Conservation (phyloP, 2,329 filamentous ascomycete species). For the Sporothrix brasiliensis region DNA sequence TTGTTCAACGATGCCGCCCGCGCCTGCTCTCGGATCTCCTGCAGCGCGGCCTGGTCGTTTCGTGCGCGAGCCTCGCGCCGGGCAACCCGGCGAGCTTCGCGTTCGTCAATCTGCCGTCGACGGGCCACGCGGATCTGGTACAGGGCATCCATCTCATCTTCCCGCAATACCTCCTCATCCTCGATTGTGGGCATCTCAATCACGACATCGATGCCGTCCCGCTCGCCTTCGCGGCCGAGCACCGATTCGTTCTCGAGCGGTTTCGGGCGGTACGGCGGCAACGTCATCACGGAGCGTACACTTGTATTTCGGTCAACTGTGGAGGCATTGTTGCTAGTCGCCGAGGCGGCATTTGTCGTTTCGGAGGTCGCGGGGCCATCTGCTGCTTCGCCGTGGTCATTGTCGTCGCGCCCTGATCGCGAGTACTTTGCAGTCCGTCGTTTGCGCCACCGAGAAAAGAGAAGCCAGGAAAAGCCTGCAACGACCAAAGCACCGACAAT, state of each 20-base stretch:
- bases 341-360: neutral
- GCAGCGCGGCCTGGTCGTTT: conserved; percentile 70
- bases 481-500: conserved; percentile 10
- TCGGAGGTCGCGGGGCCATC: conserved; percentile 32
- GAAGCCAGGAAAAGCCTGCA: conserved; percentile 15
- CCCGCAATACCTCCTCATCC: conserved; percentile 75
- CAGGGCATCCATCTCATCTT: conserved; percentile 88
- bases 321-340: conserved; percentile 22
- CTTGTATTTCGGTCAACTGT: conserved; percentile 79
- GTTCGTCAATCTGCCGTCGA: conserved; percentile 72
- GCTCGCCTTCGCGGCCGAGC: conserved; percentile 84
- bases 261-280: conserved; percentile 79
- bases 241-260: conserved; percentile 78
- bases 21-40: conserved; percentile 63
- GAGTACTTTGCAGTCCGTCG: conserved; percentile 33
- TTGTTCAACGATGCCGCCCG: conserved; percentile 51
- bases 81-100: conserved; percentile 71
- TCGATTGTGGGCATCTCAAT: conserved; percentile 81
- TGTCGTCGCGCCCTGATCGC: conserved; percentile 39
- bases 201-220: conserved; percentile 87
- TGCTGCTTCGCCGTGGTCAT: conserved; percentile 32
- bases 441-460: conserved; percentile 29
- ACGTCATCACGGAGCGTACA: conserved; percentile 88
- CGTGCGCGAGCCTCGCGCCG: conserved; percentile 71
- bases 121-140: conserved; percentile 86